Base-by-base conservation (phyloP, 106 monocot genomes). In the Apostasia shenzhenica region DNA sequence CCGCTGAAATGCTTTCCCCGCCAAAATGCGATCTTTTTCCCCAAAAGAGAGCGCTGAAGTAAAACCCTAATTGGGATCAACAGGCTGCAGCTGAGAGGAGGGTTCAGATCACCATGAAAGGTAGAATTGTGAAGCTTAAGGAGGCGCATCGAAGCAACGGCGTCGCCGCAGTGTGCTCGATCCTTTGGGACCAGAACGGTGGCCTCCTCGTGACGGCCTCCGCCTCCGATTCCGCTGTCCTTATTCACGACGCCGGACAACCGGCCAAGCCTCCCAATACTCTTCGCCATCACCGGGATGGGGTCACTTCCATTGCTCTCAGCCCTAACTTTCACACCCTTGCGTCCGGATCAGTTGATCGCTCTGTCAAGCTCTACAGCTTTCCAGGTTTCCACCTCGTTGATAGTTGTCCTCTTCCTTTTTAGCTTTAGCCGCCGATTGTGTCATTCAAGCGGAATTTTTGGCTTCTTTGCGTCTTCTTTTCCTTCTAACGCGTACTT, bases 331-430 rank as follows among this genome's bases (percentile, higher is more conserved):
- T 76, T 38, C 48, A 61, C 47, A 78, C 83, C 51, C 83, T 99
- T 14, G 99, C 99, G 10, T 90, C 93, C 45, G 93, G 85, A 8
- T 99, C 99, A 48, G 48, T 93, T 44, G 93, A 99, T 51, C 99
- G 90, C 78, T 93, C 90, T 48, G 93, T 99, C 74, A 93, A 99
- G 83, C 79, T 99, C 66, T 90, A 78, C 14, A 71, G 59, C 61
- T 93, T 99, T 66, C 99, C 93, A 42, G 77, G 99, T 95, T 70
- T 53, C 10, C n/a, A 41, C 37, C 43, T 11, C 26, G n/a, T 41
- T 55, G 37, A 3, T 41, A 45, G 3, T 7, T 8, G 40, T 54
- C 51, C 67, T 67, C 3, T 12, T 11, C 1, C 14, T 12, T 59
- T 9, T 53, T 3, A 2, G 62, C 52, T 49, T 39, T 3, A 63